These are phyloP conservation scores for Leptodontidium sp. DNA, from an alignment of 2,329 filamentous ascomycete genomes.

Conservation along the genomic window DNA sequence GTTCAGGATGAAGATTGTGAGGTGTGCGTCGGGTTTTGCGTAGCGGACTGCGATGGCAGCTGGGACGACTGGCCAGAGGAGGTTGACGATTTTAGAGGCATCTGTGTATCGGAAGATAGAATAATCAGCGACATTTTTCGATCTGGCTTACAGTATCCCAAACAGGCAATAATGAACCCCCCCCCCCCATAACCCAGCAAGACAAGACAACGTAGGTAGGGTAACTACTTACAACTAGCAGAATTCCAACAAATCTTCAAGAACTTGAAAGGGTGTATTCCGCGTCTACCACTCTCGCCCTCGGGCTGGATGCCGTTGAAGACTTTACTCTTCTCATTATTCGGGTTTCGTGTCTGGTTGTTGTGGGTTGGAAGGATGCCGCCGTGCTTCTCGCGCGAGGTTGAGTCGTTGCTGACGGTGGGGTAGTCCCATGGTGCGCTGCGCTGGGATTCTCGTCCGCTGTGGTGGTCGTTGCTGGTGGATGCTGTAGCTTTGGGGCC, in stretches of 20 bases:
- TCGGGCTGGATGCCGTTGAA: slow-evolving; percentile 52
- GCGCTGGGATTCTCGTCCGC: slow-evolving; percentile 13
- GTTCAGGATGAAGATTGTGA: slow-evolving; percentile 72
- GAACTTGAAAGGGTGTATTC: slow-evolving; percentile 71
- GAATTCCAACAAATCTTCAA: slow-evolving; percentile 69
- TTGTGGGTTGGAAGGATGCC: slow-evolving; percentile 18
- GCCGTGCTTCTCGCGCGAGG: slow-evolving; percentile 18
- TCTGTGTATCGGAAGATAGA: slow-evolving; percentile 28
- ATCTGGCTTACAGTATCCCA: background rate
- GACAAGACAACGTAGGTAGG: background rate
- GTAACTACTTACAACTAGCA: slow-evolving; percentile 54
- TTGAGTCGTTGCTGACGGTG: slow-evolving; percentile 16
- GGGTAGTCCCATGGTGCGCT: slow-evolving; percentile 23
- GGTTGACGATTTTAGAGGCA: slow-evolving; percentile 70
- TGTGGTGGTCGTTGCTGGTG: background rate
- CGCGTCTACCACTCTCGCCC: slow-evolving; percentile 73
- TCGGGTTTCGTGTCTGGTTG: slow-evolving; percentile 37
- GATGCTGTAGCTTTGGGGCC: slow-evolving; percentile 3
- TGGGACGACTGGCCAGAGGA: slow-evolving; percentile 79
- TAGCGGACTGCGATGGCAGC: slow-evolving; percentile 73
- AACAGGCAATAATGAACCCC: background rate
- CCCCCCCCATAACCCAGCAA: background rate
- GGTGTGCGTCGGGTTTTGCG: slow-evolving; percentile 61
- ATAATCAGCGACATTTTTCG: background rate
- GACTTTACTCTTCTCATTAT: slow-evolving; percentile 35